Conservation (phyloP, 2,329 filamentous ascomycete genomes). For the Colletotrichum abscissum region DNA sequence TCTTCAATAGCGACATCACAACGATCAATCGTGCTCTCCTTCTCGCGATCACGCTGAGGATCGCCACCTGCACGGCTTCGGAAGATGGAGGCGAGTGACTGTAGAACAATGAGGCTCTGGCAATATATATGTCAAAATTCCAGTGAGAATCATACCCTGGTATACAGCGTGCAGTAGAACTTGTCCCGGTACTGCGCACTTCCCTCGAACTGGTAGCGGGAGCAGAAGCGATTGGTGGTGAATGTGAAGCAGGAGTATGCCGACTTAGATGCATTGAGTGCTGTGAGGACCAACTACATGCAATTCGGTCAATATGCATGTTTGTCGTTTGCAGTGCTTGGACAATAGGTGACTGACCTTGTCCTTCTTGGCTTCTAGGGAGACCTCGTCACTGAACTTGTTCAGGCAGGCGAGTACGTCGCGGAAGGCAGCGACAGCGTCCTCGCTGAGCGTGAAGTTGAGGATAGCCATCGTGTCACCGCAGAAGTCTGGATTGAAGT, state of each 20-base stretch:
- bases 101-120: neutral
- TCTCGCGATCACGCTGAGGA: slow-evolving; percentile 65
- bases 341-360: slow-evolving; percentile 56
- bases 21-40: slow-evolving; percentile 76
- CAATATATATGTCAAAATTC: neutral
- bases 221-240: slow-evolving; percentile 76
- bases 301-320: neutral
- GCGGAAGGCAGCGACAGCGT: slow-evolving; percentile 76
- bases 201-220: slow-evolving; percentile 75
- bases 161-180: slow-evolving; percentile 82
- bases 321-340: neutral
- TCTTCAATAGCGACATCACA: slow-evolving; percentile 82
- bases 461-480: slow-evolving; percentile 66
- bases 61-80: slow-evolving; percentile 73
- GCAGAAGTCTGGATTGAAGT: neutral
- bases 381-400: slow-evolving; percentile 85
- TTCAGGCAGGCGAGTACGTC: slow-evolving; percentile 79
- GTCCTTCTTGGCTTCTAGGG: slow-evolving; percentile 77
- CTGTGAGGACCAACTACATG: slow-evolving; percentile 75
- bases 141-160: slow-evolving; percentile 61
- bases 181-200: slow-evolving; percentile 61
- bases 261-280: slow-evolving; percentile 83
- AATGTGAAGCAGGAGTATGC: slow-evolving; percentile 81
- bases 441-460: slow-evolving; percentile 79
- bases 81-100: slow-evolving; percentile 80